These are phyloP conservation scores for Cladosporium sp. DNA, from an alignment of 2,329 filamentous ascomycete species.

Conservation along the genomic window DNA sequence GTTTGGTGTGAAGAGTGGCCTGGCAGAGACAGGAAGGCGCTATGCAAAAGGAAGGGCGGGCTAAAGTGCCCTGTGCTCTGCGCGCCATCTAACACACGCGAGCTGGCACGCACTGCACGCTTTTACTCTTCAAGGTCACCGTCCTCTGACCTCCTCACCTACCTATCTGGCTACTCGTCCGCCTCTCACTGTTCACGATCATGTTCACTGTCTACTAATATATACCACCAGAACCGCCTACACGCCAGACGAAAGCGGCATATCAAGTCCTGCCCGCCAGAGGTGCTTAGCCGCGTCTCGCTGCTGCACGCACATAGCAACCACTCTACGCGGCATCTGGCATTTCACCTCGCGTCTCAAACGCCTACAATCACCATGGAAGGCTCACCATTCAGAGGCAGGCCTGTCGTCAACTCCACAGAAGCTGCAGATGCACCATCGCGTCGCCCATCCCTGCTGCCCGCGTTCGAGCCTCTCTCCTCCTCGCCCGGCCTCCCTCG, in stretches of 20 bases:
- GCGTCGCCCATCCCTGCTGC: conserved; percentile 60
- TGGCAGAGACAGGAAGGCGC: not conserved
- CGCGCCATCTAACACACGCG: conserved; percentile 7
- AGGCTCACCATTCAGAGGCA: conserved; percentile 14
- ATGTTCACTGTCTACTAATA: conserved; percentile 7
- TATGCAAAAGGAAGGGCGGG: not conserved
- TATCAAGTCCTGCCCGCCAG: not conserved
- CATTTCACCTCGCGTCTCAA: conserved; percentile 19
- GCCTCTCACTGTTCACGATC: not conserved
- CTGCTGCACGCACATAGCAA: conserved; percentile 9
- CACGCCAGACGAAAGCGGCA: not conserved
- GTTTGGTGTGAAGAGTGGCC: not conserved
- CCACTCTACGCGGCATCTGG: conserved; percentile 11
- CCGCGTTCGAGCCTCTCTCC: conserved; percentile 74
- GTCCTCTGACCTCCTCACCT: conserved; percentile 3
- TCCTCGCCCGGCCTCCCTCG: conserved; percentile 69
- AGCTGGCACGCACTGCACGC: conserved; percentile 6
- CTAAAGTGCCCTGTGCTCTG: not conserved
- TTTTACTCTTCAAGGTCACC: conserved; percentile 8
- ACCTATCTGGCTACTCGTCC: not conserved
- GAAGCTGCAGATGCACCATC: conserved; percentile 15
- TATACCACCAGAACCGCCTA: not conserved
- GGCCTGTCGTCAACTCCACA: conserved; percentile 10
- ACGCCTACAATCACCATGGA: conserved; percentile 23
- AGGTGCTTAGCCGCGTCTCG: conserved; percentile 6